Evolutionary conservation across 306 rosid genomes (phyloP).

Genomic region (Cucumis melo): DNA sequence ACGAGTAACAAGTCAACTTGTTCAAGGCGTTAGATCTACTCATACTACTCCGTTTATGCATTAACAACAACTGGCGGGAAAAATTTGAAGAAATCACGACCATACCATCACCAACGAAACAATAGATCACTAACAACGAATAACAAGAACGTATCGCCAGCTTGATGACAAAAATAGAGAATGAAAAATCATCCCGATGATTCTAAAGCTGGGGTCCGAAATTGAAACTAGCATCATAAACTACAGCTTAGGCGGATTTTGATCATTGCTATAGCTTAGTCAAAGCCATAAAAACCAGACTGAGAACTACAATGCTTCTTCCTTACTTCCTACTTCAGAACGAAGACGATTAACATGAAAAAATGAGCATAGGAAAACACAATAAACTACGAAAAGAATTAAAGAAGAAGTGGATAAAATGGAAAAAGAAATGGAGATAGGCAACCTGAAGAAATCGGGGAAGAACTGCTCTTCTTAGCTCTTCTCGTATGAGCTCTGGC

Average conservation of each 20-base stretch:
- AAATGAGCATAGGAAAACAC: background rate
- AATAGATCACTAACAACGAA: background rate
- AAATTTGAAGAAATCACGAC: background rate
- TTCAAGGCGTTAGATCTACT: background rate
- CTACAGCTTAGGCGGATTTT: background rate
- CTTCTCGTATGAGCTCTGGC: slow-evolving; percentile 68
- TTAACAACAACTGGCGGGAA: background rate
- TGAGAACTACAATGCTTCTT: background rate
- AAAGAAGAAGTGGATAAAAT: background rate
- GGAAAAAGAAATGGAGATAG: background rate
- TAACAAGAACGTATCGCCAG: background rate
- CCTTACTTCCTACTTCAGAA: background rate
- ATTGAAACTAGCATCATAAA: background rate
- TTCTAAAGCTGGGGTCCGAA: background rate
- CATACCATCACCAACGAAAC: background rate
- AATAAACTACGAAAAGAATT: background rate
- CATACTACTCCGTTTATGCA: background rate
- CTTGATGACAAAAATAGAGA: background rate
- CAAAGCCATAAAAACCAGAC: background rate
- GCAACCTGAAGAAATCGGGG: slow-evolving; percentile 42
- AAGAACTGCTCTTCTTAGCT: slow-evolving; percentile 27
- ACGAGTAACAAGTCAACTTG: background rate
- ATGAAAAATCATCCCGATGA: background rate
- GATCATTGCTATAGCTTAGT: background rate
- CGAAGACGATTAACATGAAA: background rate